Evolutionary conservation across 495 filamentous ascomycete species (phyloP), one percentile per base, ranked within the genome.

Genomic region (Trichoderma reesei): DNA sequence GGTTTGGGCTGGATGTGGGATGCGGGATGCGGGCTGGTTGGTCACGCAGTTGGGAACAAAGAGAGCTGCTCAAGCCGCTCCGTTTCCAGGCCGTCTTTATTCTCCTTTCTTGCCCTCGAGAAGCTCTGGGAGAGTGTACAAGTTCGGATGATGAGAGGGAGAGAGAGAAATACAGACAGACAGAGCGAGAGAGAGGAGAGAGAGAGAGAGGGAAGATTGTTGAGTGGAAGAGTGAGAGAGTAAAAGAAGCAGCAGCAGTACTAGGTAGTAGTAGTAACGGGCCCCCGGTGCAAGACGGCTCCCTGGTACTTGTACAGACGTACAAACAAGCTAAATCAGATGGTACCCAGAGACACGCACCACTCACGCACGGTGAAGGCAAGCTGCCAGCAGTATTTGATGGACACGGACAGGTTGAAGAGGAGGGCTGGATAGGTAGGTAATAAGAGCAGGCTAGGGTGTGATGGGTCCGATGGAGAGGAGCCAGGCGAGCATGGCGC

Each of bases 381-480:
- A 33, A 33, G 51, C 51, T 56, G 31, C 51, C 34, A 56, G 51
- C 51, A 34, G 51, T 56, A 56, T 34, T 16, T 14, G 42, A 46
- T 46, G 42, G 42, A 46, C n/a, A 33, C 16, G 51, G 51, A 56
- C 51, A 56, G 51, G 31, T 56, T 34, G 31, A 26, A 31, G 51
- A 56, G 51, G 48, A 56, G 48, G 51, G 26, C 10, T 13, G 26
- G 51, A 56, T 33, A 14, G 9, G 5, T 31, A 56, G 26, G 51
- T 56, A 56, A 56, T 31, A 56, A 56, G 51, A 56, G 20, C 51
- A 33, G 51, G 51, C 51, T 13, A 26, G 51, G 51, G 51, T 56
- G 51, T 56, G 51, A 56, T 56, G 51, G 51, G 51, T 56, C 51
- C 51, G 26, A 56, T 56, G 51, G 51, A 56, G 51, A 54, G 46